Conservation (phyloP, 1,284 basidiomycete genomes). For the Microbotryum intermedium region DNA sequence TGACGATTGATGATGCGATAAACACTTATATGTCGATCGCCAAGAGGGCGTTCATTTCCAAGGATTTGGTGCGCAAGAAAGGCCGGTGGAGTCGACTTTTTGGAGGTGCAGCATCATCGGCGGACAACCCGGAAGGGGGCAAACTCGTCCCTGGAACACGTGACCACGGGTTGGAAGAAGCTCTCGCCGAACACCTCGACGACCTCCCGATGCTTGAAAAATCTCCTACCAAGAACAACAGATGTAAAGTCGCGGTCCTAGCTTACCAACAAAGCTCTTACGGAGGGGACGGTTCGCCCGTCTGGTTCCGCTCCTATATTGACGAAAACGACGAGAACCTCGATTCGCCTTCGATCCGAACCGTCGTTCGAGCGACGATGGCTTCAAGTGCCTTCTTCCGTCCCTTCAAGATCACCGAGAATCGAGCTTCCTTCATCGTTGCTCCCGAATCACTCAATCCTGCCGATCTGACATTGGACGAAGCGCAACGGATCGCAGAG, state of each 20-base stretch:
- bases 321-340: background rate
- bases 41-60: slow-evolving; percentile 9
- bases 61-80: background rate
- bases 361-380: slow-evolving; percentile 21
- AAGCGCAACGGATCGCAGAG: background rate
- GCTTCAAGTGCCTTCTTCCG: slow-evolving; percentile 18
- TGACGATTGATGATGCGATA: slow-evolving; percentile 13
- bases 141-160: background rate
- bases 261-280: background rate
- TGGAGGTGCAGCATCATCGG: slow-evolving; percentile 3
- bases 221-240: background rate
- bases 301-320: background rate
- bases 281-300: background rate
- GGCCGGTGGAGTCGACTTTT: slow-evolving; percentile 18
- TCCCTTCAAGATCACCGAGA: background rate
- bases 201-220: slow-evolving; percentile 5
- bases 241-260: slow-evolving; percentile 4
- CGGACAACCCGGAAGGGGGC: background rate
- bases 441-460: slow-evolving; percentile 11
- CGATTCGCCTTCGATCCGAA: slow-evolving; percentile 6
- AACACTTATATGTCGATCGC: slow-evolving; percentile 17
- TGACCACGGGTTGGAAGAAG: background rate
- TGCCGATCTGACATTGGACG: background rate
- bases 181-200: background rate
- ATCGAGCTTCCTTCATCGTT: background rate